Percentiles rank a stretch among this genome's conserved stretches.
Evolutionary conservation across 2,329 filamentous ascomycete species (phyloP).

Genomic region (Apiospora kogelbergensis): DNA sequence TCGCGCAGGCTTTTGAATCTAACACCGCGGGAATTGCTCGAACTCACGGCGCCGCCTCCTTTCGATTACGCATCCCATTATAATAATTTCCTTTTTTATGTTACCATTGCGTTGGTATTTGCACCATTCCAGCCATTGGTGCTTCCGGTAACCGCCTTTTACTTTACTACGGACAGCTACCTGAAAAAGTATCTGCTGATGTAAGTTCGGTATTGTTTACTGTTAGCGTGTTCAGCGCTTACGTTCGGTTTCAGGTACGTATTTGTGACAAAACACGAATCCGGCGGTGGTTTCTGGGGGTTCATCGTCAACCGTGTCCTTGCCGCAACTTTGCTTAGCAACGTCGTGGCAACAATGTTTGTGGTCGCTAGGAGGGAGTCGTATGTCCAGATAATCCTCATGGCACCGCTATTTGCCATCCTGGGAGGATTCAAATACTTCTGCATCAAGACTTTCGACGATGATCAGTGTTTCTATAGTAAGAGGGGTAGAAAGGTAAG

Average conservation of each 20-base stretch:
- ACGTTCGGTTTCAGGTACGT: conserved; percentile 66
- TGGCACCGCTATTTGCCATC: conserved; percentile 76
- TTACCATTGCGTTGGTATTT: conserved; percentile 87
- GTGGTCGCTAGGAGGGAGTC: conserved; percentile 65
- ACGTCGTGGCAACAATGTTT: conserved; percentile 74
- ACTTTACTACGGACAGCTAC: conserved; percentile 83
- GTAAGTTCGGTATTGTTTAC: conserved; percentile 73
- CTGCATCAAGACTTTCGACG: conserved; percentile 74
- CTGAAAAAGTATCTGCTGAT: conserved; percentile 88
- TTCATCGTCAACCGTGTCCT: conserved; percentile 90
- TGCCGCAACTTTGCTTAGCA: conserved; percentile 76
- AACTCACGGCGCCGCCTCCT: conserved; percentile 84
- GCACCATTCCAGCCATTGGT: conserved; percentile 83
- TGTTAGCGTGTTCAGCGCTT: conserved; percentile 79
- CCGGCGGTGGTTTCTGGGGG: conserved; percentile 92
- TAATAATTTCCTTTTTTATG: conserved; percentile 96
- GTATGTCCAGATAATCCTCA: conserved; percentile 72
- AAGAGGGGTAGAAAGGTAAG: conserved; percentile 50
- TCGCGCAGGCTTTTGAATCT: conserved; percentile 81
- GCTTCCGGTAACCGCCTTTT: conserved; percentile 81
- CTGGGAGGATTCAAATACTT: conserved; percentile 85
- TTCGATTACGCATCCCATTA: conserved; percentile 98
- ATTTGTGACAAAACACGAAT: conserved; percentile 95
- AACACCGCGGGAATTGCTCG: conserved; percentile 83
- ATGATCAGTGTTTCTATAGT: conserved; percentile 73